A percentile compares a stretch with the other conserved stretches of the same genome.
Evolutionary conservation across 345 rosid genomes (phyloP).

Genomic region (Erodium maritimum): DNA sequence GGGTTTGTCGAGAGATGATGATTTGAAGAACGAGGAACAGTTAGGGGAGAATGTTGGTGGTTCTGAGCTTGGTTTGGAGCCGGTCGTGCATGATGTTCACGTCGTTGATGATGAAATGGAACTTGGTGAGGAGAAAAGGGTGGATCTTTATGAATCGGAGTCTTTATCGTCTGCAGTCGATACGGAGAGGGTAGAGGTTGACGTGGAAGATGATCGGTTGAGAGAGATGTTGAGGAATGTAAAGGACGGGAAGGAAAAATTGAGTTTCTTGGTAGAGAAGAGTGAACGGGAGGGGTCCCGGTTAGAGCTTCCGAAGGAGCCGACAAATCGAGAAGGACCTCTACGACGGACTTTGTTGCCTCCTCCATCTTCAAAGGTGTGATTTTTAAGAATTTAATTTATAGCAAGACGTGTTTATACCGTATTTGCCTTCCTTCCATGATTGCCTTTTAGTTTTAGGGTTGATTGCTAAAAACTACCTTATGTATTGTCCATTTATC

Average conservation of each 20-base stretch:
- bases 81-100: conserved; percentile 60
- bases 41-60: conserved; percentile 4
- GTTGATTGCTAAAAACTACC: too few relatives aligned
- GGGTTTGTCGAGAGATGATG: conserved; percentile 25
- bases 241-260: conserved; percentile 35
- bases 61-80: conserved; percentile 24
- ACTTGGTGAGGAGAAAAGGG: conserved; percentile 7
- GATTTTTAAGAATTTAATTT: neutral
- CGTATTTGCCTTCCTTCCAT: too few relatives aligned
- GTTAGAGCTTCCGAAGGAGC: conserved; percentile 39
- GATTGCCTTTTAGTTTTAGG: too few relatives aligned
- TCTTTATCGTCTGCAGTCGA: conserved; percentile 25
- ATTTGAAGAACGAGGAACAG: conserved; percentile 6
- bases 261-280: conserved; percentile 22
- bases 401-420: neutral
- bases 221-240: conserved; percentile 34
- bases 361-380: conserved; percentile 29
- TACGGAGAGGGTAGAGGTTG: conserved; percentile 31
- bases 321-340: conserved; percentile 26
- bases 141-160: conserved; percentile 12
- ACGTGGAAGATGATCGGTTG: conserved; percentile 42
- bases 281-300: conserved; percentile 26
- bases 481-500: too few relatives aligned
- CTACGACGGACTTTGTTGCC: conserved; percentile 26
- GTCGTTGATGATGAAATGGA: conserved; percentile 41